These are phyloP conservation scores for Amaranthus cruentus DNA, from an alignment of 148 eudicot genomes.

Conservation along the genomic window DNA sequence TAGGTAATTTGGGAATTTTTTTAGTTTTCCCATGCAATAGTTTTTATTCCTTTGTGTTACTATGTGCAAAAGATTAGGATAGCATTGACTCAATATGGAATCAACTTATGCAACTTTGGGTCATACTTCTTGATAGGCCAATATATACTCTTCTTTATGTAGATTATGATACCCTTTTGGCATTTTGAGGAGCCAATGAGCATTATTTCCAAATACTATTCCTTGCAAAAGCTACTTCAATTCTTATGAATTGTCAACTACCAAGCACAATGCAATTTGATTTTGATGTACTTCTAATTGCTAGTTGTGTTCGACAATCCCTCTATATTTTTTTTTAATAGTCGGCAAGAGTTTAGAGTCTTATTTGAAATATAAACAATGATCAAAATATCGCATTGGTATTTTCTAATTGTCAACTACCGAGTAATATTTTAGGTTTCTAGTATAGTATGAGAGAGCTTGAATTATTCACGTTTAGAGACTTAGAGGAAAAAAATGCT, in stretches of 20 bases:
- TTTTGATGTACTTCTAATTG: not conserved
- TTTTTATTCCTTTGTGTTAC: not conserved
- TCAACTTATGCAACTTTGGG: not conserved
- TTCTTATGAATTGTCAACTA: not conserved
- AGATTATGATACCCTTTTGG: not conserved
- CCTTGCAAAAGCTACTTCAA: not conserved
- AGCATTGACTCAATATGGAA: not conserved
- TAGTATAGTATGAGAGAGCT: too few species aligned
- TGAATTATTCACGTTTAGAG: too few species aligned
- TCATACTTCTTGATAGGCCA: not conserved
- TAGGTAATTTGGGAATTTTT: too few species aligned
- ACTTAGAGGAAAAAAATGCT: too few species aligned
- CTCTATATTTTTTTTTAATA: not conserved
- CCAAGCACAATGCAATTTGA: not conserved
- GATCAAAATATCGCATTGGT: too few species aligned
- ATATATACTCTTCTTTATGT: not conserved
- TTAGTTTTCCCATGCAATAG: too few species aligned
- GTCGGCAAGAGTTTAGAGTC: too few species aligned
- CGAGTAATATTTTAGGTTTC: too few species aligned
- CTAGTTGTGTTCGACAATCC: constrained; percentile 5
- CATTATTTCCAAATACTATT: not conserved
- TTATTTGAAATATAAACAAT: too few species aligned
- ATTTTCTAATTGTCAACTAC: too few species aligned
- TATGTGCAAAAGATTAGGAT: not conserved
- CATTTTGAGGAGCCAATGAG: constrained; percentile 1